Conservation (phyloP, 2,329 filamentous ascomycete genomes). For the Epichloe coenophiala region DNA sequence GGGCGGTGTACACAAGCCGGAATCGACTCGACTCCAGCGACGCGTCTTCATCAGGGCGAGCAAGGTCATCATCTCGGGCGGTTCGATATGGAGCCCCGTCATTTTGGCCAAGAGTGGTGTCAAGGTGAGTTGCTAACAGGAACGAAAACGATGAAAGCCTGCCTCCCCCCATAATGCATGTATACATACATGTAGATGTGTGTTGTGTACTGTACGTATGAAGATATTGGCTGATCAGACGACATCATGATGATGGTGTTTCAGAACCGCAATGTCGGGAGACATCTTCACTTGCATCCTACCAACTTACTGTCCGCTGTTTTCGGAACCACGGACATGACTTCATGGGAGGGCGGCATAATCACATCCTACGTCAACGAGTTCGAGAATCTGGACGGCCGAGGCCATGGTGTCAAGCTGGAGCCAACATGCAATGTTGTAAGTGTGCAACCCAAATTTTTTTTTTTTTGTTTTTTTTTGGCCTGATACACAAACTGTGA, state of each 20-base stretch:
- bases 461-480: neutral
- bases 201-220: no score
- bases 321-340: slow-evolving; percentile 52
- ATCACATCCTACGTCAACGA: slow-evolving; percentile 65
- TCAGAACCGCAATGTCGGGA: slow-evolving; percentile 66
- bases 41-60: slow-evolving; percentile 63
- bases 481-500: neutral
- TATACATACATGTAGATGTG: no score
- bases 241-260: neutral
- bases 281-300: slow-evolving; percentile 72
- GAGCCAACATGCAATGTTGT: slow-evolving; percentile 62
- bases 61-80: slow-evolving; percentile 63
- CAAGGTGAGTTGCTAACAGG: slow-evolving; percentile 28
- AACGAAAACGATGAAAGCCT: neutral
- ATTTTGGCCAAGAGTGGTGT: slow-evolving; percentile 67
- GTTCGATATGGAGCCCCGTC: slow-evolving; percentile 64
- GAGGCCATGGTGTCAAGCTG: slow-evolving; percentile 71
- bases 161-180: no score
- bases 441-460: slow-evolving; percentile 11
- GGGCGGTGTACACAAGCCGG: slow-evolving; percentile 40
- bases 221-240: no score
- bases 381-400: slow-evolving; percentile 68
- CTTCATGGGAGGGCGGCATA: slow-evolving; percentile 62
- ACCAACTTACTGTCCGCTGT: slow-evolving; percentile 44
- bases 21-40: slow-evolving; percentile 35